These are phyloP conservation scores for Guyanaporus albipodus DNA, from an alignment of 768 basidiomycete species.

Conservation along the genomic window DNA sequence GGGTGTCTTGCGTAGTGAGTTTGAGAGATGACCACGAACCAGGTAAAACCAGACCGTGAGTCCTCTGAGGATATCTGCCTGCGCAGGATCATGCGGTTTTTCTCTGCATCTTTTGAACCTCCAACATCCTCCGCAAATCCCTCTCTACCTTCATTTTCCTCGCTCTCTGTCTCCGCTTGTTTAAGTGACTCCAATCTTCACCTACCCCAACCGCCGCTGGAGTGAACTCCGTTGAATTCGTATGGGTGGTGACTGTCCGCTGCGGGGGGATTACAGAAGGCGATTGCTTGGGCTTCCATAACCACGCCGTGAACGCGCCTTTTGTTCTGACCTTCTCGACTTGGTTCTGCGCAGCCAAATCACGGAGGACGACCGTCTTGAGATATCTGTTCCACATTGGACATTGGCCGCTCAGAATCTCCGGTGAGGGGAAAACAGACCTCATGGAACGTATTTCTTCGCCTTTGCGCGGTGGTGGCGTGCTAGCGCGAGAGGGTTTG, in stretches of 20 bases:
- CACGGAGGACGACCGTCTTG: slow-evolving; percentile 48
- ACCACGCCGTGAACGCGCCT: slow-evolving; percentile 35
- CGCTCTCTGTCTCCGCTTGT: slow-evolving; percentile 46
- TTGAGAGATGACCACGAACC: neutral
- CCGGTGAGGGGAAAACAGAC: slow-evolving; percentile 29
- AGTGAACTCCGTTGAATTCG: slow-evolving; percentile 8
- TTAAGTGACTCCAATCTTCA: slow-evolving; percentile 54
- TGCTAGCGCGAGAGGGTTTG: slow-evolving; percentile 10
- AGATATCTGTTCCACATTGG: slow-evolving; percentile 41
- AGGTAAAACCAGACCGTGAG: too few species aligned
- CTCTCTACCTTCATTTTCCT: slow-evolving; percentile 43
- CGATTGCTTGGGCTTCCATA: slow-evolving; percentile 33
- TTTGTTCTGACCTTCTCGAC: slow-evolving; percentile 41
- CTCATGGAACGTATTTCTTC: slow-evolving; percentile 53
- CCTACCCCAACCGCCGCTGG: slow-evolving; percentile 31
- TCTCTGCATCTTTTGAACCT: slow-evolving; percentile 27
- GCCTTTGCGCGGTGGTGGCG: slow-evolving; percentile 37
- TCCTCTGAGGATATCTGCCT: too few species aligned
- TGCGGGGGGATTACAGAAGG: neutral
- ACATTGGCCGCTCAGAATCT: too few species aligned
- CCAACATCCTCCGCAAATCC: slow-evolving; percentile 39
- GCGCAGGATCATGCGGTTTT: neutral
- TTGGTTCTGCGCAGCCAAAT: slow-evolving; percentile 39
- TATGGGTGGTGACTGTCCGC: neutral
- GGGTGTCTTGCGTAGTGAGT: neutral